Base-by-base conservation (phyloP, 805 yeast genomes). In the Komagataella kurtzmanii region DNA sequence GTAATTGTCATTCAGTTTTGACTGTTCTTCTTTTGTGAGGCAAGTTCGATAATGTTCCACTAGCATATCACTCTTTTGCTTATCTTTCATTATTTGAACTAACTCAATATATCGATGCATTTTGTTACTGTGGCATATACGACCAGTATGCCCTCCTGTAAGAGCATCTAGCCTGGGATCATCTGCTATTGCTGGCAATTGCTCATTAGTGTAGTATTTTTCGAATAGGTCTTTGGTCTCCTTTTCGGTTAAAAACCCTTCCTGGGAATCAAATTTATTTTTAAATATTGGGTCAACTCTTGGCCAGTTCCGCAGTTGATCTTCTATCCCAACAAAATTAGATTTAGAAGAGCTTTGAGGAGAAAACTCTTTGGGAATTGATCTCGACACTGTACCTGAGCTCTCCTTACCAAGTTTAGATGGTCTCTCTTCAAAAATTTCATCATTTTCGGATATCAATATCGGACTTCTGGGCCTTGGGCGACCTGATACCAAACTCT, bases 51-150 rank as follows among this genome's bases (percentile, higher is more conserved):
- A 18, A 18, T 19, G 17, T 45, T 30, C n/a, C 14, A 30, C 40
- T 30, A 30, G 40, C 40, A 30, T 30, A 30, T 30, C 40, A 30
- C 40, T 30, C 6, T 30, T 30, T 30, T 30, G 40, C 12, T 30
- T 30, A 30, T 30, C 40, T 30, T 48, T 17, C 50, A 48, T 48
- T n/a, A 7, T 17, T 17, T 17, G 47, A 30, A 51, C 50, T 24
- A 48, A 48, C 45, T 53, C 55, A 3, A 53, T 30, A 36, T 51
- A 53, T 36, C 50, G 45, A n/a, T 46, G 43, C 52, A 50, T 47
- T 48, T 53, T 53, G 45, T 30, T 49, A 24, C 55, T 53, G 43
- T 53, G 55, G 10, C 54, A 50, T 6, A 51, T 44, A 6, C 40
- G 40, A 8, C 40, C 40, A 30, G 40, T 30, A 8, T 30, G 40